These are phyloP conservation scores for Magnolia changhungtana DNA, from an alignment of 164 flowering plant species.

Conservation along the genomic window DNA sequence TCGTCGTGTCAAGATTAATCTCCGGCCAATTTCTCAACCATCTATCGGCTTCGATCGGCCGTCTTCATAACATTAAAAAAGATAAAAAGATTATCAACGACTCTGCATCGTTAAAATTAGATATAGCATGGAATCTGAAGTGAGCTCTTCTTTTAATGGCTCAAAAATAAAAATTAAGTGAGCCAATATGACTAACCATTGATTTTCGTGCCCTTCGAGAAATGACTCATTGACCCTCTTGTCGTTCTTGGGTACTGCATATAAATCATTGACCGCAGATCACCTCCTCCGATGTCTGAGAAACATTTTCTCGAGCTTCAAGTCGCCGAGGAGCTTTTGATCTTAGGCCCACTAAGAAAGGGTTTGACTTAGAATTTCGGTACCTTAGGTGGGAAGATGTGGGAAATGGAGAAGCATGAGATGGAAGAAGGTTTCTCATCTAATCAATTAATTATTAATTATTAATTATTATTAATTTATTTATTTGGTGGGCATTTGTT, in stretches of 20 bases:
- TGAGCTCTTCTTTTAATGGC: too few relatives aligned
- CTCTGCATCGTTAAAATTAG: too few relatives aligned
- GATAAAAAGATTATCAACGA: background rate
- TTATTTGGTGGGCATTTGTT: constrained; percentile 18
- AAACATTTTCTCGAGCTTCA: background rate
- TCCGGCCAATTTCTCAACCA: background rate
- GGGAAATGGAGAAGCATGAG: constrained; percentile 30
- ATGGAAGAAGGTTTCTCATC: constrained; percentile 16
- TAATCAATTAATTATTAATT: background rate
- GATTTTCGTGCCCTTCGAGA: background rate
- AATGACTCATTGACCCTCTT: background rate
- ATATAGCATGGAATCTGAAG: too few relatives aligned
- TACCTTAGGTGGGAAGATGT: constrained; percentile 9
- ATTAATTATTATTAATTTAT: constrained; percentile 4
- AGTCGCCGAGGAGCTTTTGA: background rate
- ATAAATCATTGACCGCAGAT: background rate
- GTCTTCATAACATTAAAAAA: background rate
- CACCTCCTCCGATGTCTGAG: background rate
- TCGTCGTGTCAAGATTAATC: too few relatives aligned
- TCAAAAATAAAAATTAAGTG: background rate
- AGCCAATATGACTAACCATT: background rate
- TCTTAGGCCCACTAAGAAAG: constrained; percentile 1
- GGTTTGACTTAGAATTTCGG: constrained; percentile 37
- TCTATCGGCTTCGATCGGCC: background rate
- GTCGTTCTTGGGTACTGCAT: background rate